Base-by-base conservation (phyloP, 2,329 filamentous ascomycete species). In the Cytospora leucostoma region DNA sequence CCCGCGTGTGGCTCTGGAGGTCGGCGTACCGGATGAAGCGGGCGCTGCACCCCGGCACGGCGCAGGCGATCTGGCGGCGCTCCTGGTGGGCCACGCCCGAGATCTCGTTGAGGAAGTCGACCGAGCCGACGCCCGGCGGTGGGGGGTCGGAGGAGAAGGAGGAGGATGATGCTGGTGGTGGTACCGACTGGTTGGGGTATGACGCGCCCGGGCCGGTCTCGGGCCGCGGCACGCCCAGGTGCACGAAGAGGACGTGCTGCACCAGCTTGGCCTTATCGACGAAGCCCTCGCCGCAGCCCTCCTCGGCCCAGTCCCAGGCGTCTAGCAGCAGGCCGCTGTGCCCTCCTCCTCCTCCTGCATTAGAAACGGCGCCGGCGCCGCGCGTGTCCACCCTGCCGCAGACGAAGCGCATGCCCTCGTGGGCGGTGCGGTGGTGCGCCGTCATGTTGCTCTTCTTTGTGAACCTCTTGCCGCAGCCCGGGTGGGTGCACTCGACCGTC, bases 401-500 rank as follows among this genome's bases (percentile, higher is more conserved):
- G n/a, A 91, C 80, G 71, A 91, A 97, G 11, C 87, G 87, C 68
- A 87, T 79, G 19, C 91, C 89, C 68, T 92, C 84, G 72, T 97
- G 94, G 0, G 89, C 88, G 12, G 85, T 88, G 63, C 89, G 88
- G 61, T 94, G 80, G 72, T 98, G 94, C 0, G 88, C 85, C 17
- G 88, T 90, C 58, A 96, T 81, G 70, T 97, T 97, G n/a, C 89
- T 89, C 66, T 85, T 87, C 72, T 90, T 91, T 19, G 91, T 93
- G 75, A 97, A 97, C 60, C 81, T 85, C 71, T 91, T 91, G 61
- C 78, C 80, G 74, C 93, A 97, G 27, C 84, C 88, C 0, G 81
- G 76, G 71, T 88, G 82, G 0, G 86, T 82, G 73, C 94, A 97
- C 1, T 78, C 74, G 57, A 89, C 85, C 0, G 81, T 85, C 74